Base-by-base conservation (phyloP, 345 rosid genomes). In the Theobroma cacao region DNA sequence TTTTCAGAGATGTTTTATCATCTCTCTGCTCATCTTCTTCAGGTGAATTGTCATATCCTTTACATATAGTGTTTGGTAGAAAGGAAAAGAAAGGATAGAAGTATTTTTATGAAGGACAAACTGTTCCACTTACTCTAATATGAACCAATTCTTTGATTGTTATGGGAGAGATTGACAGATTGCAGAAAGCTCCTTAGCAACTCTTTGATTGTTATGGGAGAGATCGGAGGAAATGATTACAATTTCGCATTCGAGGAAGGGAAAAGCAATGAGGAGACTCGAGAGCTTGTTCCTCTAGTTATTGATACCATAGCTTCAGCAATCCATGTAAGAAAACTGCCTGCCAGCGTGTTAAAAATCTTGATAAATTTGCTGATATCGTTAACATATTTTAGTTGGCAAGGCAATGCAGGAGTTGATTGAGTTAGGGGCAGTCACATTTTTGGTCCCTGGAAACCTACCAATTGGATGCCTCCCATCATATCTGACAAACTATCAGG, bases 151-250 rank as follows among this genome's bases (percentile, higher is more conserved):
- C 22, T 53, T 53, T 53, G 22, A 53, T 53, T 14, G 0, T 53
- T 38, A 4, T 38, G 4, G 41, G 41, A n/a, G n/a, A n/a, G n/a
- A n/a, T 3, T 71, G 26, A 36, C 75, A 87, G 93, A 83, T 36
- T 85, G 90, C 75, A 63, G 20, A 10, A 77, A 84, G 14, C 67
- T 76, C 34, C 80, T 88, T 1, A 36, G 73, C 9, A 77, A 66
- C 36, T 84, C 91, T 2, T 55, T 90, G 72, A 70, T 90, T 75
- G 80, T 87, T 0, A 72, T 88, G 86, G 93, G 93, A 80, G 90
- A 90, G 76, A 88, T 90, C 20, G 91, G 93, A 50, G 90, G 90
- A 6, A 90, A 90, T 2, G 91, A 90, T 63, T 84, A 84, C 78
- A 84, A 83, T 48, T 61, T 87, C 60, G 82, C 84, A 0, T 78